These are phyloP conservation scores for Emergomyces orientalis DNA, from an alignment of 2,329 filamentous ascomycete genomes.

Conservation along the genomic window DNA sequence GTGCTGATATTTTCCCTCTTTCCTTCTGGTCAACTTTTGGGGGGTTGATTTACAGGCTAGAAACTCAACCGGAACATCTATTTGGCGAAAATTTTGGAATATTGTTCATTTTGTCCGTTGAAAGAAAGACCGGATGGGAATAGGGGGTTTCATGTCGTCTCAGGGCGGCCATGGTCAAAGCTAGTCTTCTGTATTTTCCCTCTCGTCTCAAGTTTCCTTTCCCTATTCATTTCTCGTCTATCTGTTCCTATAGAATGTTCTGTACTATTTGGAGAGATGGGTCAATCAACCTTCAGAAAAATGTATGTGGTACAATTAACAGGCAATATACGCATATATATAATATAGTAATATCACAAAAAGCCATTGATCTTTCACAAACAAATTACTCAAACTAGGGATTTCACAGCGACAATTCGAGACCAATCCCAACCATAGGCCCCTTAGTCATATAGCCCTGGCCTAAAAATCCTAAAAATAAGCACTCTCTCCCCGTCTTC, in stretches of 20 bases:
- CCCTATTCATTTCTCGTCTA: background rate
- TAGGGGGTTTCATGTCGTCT: background rate
- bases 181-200: background rate
- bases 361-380: background rate
- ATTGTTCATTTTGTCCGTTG: slow-evolving; percentile 6
- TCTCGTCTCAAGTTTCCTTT: background rate
- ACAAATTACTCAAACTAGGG: background rate
- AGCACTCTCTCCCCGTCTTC: background rate
- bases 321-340: background rate
- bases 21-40: background rate
- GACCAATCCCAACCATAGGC: background rate
- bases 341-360: background rate
- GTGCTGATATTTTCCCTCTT: slow-evolving; percentile 2
- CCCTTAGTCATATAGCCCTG: background rate
- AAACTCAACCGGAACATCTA: background rate
- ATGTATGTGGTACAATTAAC: background rate
- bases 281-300: background rate
- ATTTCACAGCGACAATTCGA: background rate
- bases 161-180: background rate
- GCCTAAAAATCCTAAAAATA: background rate
- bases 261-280: background rate
- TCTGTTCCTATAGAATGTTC: background rate
- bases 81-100: slow-evolving; percentile 5
- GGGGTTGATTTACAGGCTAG: background rate
- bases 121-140: background rate